Evolutionary conservation across 495 filamentous ascomycete genomes (phyloP).

Genomic region (Penicillium waksmanii): DNA sequence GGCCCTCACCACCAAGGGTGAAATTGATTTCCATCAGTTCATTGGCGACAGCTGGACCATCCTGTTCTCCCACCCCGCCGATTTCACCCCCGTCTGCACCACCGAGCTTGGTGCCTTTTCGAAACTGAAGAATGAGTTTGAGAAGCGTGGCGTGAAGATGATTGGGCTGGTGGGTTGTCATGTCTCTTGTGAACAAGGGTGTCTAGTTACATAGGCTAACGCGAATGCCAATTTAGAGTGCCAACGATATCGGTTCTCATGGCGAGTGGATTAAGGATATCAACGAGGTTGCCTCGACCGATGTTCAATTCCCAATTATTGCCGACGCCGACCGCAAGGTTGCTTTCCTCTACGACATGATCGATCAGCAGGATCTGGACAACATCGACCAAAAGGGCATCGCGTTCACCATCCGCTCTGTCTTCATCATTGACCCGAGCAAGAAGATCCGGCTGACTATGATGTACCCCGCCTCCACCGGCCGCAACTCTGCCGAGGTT

Average conservation of each 20-base stretch:
- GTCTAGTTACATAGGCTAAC: constrained; percentile 55
- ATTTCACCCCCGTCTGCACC: constrained; percentile 73
- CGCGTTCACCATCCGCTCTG: constrained; percentile 97
- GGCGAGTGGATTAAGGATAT: constrained; percentile 92
- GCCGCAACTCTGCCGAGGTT: constrained; percentile 95
- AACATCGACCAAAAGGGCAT: constrained; percentile 97
- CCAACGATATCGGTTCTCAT: constrained; percentile 58
- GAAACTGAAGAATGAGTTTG: constrained; percentile 63
- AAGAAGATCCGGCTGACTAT: constrained; percentile 97
- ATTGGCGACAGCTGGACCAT: constrained; percentile 65
- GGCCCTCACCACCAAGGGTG: constrained; percentile 66
- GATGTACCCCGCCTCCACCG: constrained; percentile 95
- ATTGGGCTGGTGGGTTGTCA: constrained; percentile 57
- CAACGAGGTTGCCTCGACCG: constrained; percentile 82
- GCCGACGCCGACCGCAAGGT: constrained; percentile 95
- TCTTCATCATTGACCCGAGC: constrained; percentile 98
- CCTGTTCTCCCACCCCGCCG: constrained; percentile 71
- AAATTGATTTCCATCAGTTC: constrained; percentile 66
- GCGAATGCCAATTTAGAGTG: constrained; percentile 30
- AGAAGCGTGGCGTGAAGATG: constrained; percentile 65
- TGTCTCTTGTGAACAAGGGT: background rate
- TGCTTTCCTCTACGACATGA: constrained; percentile 92
- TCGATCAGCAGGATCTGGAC: constrained; percentile 80
- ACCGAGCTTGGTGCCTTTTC: constrained; percentile 72
- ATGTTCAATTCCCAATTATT: constrained; percentile 92